Base-by-base conservation (phyloP, 257 asterid genomes). In the Solanum pennellii region DNA sequence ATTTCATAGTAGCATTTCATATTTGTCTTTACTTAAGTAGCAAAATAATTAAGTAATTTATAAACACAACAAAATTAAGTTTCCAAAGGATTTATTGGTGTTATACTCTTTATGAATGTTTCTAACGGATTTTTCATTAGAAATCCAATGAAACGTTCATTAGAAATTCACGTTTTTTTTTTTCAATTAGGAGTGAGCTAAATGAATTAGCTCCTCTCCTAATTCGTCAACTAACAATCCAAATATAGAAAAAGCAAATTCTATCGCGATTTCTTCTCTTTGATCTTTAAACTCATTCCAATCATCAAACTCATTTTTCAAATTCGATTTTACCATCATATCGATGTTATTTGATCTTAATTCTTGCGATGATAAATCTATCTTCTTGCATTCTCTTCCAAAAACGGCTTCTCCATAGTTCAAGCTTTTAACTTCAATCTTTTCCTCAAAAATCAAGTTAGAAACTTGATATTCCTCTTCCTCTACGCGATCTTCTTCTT, bases 241-340 rank as follows among this genome's bases (percentile, higher is more conserved):
- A 31, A 29, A 90, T 25, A 94, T 87, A 16, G 87, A 88, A n/a
- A 86, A 68, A 90, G 91, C 95, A n/a, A 93, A 89, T 31, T 93
- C 97, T 13, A 82, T 89, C 3, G 91, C 90, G 0, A 87, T 88
- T 73, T 93, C 94, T 33, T 85, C 90, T 9, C 83, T 88, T 47
- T 94, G 89, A 87, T 86, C 88, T 2, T n/a, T n/a, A 21, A 66
- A 89, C 56, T 56, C 88, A 2, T 71, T 91, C 98, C 98, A 93
- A 11, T 87, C 86, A 13, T 89, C 91, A 1, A 16, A 20, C 37
- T 89, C 94, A 9, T 42, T 77, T 74, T 86, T 90, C 60, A 93
- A 83, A 82, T 92, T 95, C 59, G 86, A 83, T 12, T 90, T 92
- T 9, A 92, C 87, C 95, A 93, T 91, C 95, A 86, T 87, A 83